Evolutionary conservation across 2,329 filamentous ascomycete species (phyloP).

Genomic region (Colletotrichum aenigma): DNA sequence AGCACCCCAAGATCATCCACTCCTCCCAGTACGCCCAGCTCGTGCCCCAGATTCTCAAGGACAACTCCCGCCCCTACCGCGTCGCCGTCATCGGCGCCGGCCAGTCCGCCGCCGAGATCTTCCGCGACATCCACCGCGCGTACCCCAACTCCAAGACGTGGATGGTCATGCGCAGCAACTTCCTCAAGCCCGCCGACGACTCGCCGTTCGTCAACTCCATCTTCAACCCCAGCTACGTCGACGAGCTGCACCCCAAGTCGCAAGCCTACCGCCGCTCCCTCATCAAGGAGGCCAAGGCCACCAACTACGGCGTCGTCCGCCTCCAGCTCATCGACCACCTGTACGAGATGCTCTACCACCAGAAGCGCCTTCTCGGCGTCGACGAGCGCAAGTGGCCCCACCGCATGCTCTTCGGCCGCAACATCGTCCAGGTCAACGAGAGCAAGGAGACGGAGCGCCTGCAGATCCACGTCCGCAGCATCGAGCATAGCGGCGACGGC

Average conservation of each 20-base stretch:
- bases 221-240: constrained; percentile 83
- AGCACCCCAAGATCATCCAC: constrained; percentile 79
- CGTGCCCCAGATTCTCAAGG: constrained; percentile 62
- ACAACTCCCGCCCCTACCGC: constrained; percentile 63
- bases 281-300: constrained; percentile 75
- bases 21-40: constrained; percentile 82
- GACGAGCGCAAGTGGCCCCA: constrained; percentile 82
- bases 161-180: constrained; percentile 82
- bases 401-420: constrained; percentile 74
- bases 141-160: constrained; percentile 83
- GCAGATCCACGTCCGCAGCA: constrained; percentile 61
- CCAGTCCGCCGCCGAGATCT: constrained; percentile 95
- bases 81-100: constrained; percentile 89
- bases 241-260: constrained; percentile 74
- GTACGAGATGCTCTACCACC: constrained; percentile 87
- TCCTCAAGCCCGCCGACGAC: constrained; percentile 89
- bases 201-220: constrained; percentile 97
- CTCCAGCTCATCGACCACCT: constrained; percentile 88
- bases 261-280: constrained; percentile 63
- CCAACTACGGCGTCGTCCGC: constrained; percentile 94
- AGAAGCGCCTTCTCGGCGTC: constrained; percentile 71
- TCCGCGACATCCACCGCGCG: constrained; percentile 80
- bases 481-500: constrained; percentile 31
- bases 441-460: constrained; percentile 52
- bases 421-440: constrained; percentile 67